These are phyloP conservation scores for Lunasporangiospora selenospora DNA, from an alignment of 192 early-diverging fungal species.

Conservation along the genomic window DNA sequence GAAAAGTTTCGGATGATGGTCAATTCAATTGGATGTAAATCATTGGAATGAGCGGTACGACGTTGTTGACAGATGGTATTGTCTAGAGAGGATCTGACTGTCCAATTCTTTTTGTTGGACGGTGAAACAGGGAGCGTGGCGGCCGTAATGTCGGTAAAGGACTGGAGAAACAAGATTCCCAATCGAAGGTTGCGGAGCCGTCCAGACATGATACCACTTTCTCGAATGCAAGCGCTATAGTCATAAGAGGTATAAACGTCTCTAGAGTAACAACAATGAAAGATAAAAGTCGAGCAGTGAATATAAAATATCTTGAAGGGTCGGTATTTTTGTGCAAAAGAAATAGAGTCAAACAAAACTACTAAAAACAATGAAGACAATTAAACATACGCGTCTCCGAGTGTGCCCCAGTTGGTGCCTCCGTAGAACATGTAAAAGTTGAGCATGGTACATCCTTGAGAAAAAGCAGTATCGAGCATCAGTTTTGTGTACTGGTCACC, in stretches of 20 bases:
- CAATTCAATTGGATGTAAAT: conserved; percentile 44
- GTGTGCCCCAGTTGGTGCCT: conserved; percentile 81
- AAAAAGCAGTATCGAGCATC: conserved; percentile 64
- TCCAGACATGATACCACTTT: conserved; percentile 70
- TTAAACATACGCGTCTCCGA: conserved; percentile 67
- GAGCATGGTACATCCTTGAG: conserved; percentile 70
- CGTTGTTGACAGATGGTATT: conserved; percentile 58
- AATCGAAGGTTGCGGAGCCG: conserved; percentile 66
- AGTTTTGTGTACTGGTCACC: conserved; percentile 71
- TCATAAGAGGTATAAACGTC: conserved; percentile 83
- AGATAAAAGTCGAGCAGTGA: conserved; percentile 2
- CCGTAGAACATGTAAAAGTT: conserved; percentile 80
- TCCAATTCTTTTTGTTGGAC: conserved; percentile 10
- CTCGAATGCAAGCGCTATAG: conserved; percentile 78
- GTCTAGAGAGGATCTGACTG: conserved; percentile 37
- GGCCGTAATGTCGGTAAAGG: conserved; percentile 62
- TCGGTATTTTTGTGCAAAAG: neutral
- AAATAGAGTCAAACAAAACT: neutral
- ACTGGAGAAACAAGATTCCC: conserved; percentile 62
- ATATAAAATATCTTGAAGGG: neutral
- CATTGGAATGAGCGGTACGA: conserved; percentile 8
- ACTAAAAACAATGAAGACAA: neutral
- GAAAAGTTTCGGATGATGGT: conserved; percentile 77
- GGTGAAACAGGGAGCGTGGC: conserved; percentile 51
- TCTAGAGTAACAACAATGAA: conserved; percentile 26